Evolutionary conservation across 1,284 basidiomycete genomes (phyloP).

Genomic region (Cystobasidiaceae sp.): DNA sequence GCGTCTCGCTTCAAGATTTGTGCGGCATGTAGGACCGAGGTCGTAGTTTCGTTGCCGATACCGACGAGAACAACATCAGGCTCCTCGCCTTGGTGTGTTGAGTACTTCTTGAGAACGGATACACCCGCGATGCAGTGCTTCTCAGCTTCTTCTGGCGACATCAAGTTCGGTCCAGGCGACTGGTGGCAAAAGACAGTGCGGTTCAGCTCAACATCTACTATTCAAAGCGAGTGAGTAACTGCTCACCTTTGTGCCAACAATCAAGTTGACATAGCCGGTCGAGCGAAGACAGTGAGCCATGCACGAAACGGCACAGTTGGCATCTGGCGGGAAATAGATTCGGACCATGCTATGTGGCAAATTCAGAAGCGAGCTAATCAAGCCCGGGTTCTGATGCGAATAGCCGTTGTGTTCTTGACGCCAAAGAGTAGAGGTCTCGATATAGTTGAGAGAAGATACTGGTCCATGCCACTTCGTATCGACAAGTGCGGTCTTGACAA

Average conservation of each 20-base stretch:
- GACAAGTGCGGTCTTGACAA: conserved; percentile 46
- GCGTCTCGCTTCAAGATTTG: conserved; percentile 43
- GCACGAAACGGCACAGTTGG: conserved; percentile 70
- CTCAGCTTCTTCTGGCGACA: conserved; percentile 48
- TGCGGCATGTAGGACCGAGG: conserved; percentile 49
- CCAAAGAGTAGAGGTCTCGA: conserved; percentile 78
- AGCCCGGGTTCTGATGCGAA: conserved; percentile 65
- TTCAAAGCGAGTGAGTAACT: conserved; percentile 34
- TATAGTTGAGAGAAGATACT: conserved; percentile 70
- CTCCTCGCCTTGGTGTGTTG: conserved; percentile 50
- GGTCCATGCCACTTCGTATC: conserved; percentile 71
- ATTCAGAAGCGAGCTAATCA: conserved; percentile 74
- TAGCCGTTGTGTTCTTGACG: conserved; percentile 55
- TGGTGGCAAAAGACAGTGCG: neutral
- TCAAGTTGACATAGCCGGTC: conserved; percentile 76
- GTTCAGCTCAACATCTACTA: neutral
- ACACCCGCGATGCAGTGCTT: conserved; percentile 47
- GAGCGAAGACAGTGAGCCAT: conserved; percentile 74
- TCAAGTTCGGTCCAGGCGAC: conserved; percentile 25
- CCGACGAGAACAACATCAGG: conserved; percentile 54
- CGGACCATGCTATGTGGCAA: conserved; percentile 68
- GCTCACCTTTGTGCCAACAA: conserved; percentile 67
- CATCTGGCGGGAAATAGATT: conserved; percentile 84
- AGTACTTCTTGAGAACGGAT: conserved; percentile 47
- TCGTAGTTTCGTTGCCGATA: conserved; percentile 51